These are phyloP conservation scores for Clavispora santaluciae DNA, from an alignment of 805 yeast genomes.

Conservation along the genomic window DNA sequence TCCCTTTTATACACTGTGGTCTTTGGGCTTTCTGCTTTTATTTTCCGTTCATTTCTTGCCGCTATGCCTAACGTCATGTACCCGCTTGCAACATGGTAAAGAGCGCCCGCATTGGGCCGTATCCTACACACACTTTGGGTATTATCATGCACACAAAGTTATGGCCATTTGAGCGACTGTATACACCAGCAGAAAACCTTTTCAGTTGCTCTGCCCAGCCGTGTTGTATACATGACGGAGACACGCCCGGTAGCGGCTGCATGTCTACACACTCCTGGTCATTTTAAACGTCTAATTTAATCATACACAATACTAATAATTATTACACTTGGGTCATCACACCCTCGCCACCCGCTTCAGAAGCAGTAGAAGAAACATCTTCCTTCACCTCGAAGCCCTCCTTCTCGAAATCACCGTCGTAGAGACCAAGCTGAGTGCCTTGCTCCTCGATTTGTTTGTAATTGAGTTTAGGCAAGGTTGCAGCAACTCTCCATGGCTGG, in stretches of 20 bases:
- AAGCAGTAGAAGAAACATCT: slow-evolving; percentile 19
- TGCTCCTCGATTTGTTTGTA: slow-evolving; percentile 55
- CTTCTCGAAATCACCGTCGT: slow-evolving; percentile 41
- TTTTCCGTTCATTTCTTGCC: too few species aligned
- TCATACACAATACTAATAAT: neutral
- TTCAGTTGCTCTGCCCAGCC: neutral
- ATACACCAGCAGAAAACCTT: neutral
- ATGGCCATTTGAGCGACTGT: neutral
- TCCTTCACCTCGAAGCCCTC: slow-evolving; percentile 30
- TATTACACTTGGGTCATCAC: neutral
- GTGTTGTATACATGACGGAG: too few species aligned
- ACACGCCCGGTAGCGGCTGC: too few species aligned
- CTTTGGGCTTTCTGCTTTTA: too few species aligned
- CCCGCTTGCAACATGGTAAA: too few species aligned
- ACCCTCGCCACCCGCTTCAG: slow-evolving; percentile 4
- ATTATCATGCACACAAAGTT: neutral
- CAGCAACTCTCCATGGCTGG: slow-evolving; percentile 61
- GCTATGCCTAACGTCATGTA: too few species aligned
- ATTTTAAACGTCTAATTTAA: neutral
- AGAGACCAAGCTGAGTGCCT: slow-evolving; percentile 54
- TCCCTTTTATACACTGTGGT: too few species aligned
- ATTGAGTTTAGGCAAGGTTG: slow-evolving; percentile 55
- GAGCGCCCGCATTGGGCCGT: too few species aligned
- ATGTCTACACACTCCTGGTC: too few species aligned
- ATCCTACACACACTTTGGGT: neutral